Evolutionary conservation across 2,329 filamentous ascomycete species (phyloP), one percentile per base, ranked within the genome.

Genomic region (Beauveria sp.): DNA sequence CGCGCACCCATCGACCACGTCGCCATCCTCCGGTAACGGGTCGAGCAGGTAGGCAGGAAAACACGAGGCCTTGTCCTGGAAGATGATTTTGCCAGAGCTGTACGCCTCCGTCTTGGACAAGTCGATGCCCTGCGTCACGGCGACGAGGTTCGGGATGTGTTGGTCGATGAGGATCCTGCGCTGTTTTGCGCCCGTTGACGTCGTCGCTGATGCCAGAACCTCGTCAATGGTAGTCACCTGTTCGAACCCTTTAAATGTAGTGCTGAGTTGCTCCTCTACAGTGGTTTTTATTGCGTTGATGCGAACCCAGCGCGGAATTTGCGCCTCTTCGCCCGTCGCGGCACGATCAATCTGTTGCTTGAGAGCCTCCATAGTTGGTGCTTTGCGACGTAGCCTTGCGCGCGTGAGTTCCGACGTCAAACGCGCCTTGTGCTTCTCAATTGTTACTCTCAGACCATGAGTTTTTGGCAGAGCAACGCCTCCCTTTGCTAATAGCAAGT

Each of bases 51-150:
- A 95, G 0, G 93, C 95, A 0, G 95, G 95, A 69, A 99, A 97
- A 71, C 95, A 99, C 0, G 93, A 97, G 0, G 95, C 93, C 74
- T 97, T 98, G 70, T 98, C 95, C 72, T 99, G 95, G 26, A 98
- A 78, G 63, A 98, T 96, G 58, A 98, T 84, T 52, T 86, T 82
- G 1, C 93, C 93, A 1, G 82, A 78, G 16, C 78, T 81, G 73
- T 98, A 98, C 0, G 91, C 88, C 16, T 82, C 75, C 8, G 85
- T 87, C 64, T 86, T 88, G 22, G 86, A 87, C 49, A 97, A 78
- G 69, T 96, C 90, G 43, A 83, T 79, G 1, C 82, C 81, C 0
- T 88, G 84, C 2, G 90, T 86, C 1, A 96, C 77, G 2, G 92
- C 95, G 7, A 99, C 73, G 3, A 99, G 79, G 67, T 95, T 87